Percentiles rank a stretch among this genome's conserved stretches.
These are phyloP conservation scores for Trichoderma sp. DNA, from an alignment of 2,329 filamentous ascomycete genomes.

Conservation along the genomic window DNA sequence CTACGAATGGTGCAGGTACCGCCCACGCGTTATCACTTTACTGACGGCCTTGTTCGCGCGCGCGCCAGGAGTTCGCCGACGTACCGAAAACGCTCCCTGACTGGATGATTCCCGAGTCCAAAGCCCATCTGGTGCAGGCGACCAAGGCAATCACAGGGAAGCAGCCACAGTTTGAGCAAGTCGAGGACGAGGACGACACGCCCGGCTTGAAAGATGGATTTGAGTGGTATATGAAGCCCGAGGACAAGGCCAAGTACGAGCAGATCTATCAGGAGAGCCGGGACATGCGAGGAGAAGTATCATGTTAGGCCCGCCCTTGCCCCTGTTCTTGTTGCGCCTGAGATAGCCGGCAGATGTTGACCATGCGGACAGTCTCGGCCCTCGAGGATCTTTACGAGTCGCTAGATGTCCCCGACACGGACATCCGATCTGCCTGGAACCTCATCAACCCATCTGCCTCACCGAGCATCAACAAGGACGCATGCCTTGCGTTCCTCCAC, in stretches of 20 bases:
- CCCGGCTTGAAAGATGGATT: conserved; percentile 92
- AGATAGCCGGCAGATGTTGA: conserved; percentile 24
- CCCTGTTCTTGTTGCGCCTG: neutral
- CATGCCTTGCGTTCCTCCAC: conserved; percentile 90
- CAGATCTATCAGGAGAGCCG: conserved; percentile 94
- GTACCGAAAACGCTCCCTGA: conserved; percentile 86
- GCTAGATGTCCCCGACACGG: conserved; percentile 72
- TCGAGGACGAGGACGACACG: conserved; percentile 81
- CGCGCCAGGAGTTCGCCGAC: conserved; percentile 75
- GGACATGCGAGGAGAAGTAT: conserved; percentile 80
- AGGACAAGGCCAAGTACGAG: conserved; percentile 91
- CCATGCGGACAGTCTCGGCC: conserved; percentile 62
- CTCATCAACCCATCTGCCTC: conserved; percentile 89
- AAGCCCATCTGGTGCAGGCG: conserved; percentile 86
- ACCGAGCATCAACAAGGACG: conserved; percentile 88
- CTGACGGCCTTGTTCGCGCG: conserved; percentile 5
- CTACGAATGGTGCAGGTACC: neutral
- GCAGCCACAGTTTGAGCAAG: conserved; percentile 79
- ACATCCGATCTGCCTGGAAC: conserved; percentile 93
- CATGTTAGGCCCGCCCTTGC: conserved; percentile 56
- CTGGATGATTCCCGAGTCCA: conserved; percentile 96
- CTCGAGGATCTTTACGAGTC: conserved; percentile 84
- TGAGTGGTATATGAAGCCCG: conserved; percentile 98
- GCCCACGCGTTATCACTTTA: neutral
- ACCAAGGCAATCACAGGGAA: conserved; percentile 76